Evolutionary conservation across 83 land plant genomes (phyloP), one percentile per base, ranked within the genome.

Genomic region (Diphasiastrum complanatum): DNA sequence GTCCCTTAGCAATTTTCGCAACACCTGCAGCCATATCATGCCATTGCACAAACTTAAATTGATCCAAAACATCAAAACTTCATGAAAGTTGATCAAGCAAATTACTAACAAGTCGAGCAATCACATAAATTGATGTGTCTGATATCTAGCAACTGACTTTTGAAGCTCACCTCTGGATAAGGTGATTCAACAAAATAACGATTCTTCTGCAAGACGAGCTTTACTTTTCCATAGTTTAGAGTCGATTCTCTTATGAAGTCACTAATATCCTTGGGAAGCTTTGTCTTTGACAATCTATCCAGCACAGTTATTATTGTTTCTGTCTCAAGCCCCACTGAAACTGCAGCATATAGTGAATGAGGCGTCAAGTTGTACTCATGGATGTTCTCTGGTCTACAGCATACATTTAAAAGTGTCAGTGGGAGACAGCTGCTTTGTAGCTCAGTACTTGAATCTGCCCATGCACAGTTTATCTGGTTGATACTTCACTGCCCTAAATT

Each of bases 351-450:
- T 23, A 92, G 71, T 0, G 98, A 92, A 60, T 92, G 98, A 0
- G 98, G 98, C 3, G 98, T 92, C 61, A 92, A 65, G 60, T 92
- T 92, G 67, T 92, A 92, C 66, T 92, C 98, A 45, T 92, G 98
- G 88, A 92, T 89, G 24, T 81, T 77, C 68, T 92, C 98, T 5
- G 98, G 98, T 69, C 97, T 87, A 75, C 62, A 78, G 12, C 10
- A 45, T 3, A 19, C 64, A 61, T 40, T 20, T 19, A 26, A 23
- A n/a, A n/a, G n/a, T n/a, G n/a, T n/a, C n/a, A n/a, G n/a, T n/a
- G n/a, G n/a, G n/a, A n/a, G n/a, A n/a, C n/a, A n/a, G n/a, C n/a
- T n/a, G n/a, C n/a, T n/a, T n/a, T n/a, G n/a, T 19, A 68, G 12
- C 49, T 33, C 58, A 26, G 33, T 19, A 38, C 19, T 34, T 18